Evolutionary conservation across 371 early-diverging fungal species (phyloP), one percentile per base, ranked within the genome.

Genomic region (Mortierella sp.): DNA sequence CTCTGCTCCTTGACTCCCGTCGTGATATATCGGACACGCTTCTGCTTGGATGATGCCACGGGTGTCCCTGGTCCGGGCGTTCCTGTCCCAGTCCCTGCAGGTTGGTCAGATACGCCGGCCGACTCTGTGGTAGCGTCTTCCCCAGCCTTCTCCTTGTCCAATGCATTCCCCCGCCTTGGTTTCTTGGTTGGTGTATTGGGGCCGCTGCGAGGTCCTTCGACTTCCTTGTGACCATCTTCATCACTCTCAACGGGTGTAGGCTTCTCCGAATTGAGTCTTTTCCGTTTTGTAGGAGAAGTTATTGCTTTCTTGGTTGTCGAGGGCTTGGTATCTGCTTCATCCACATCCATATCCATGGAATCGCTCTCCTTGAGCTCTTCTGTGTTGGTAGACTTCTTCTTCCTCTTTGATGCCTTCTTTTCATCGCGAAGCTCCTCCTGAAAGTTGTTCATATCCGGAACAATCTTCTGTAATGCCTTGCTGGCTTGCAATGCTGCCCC

Each of bases 401-500:
- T 60, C 53, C 57, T 68, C 45, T 61, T 68, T 7, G 53, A 52
- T 1, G 71, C 57, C 27, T 59, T 59, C 58, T 68, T 76, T 47
- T 68, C 76, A 31, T 76, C 68, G 43, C 52, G 60, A 1, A 68
- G 61, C 25, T 76, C 69, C 9, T 68, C 65, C 50, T 76, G 76
- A 28, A 68, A 76, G 10, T 55, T 57, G 48, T 76, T 76, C 76
- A 76, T 76, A 44, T 76, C 76, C 0, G 76, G 65, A 21, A 68
- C 76, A 57, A 64, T 68, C 58, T 69, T 64, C 25, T 60, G 59
- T 45, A 76, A 48, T 1, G 64, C 69, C 27, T 64, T 68, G 27
- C 57, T 64, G 12, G 76, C 76, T 17, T 68, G 65, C 24, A 76
- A n/a, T 4, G 76, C 76, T 10, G 76, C 76, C 14, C 76, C 76